phyloP scores from a whole-genome alignment of 257 asterid genomes.

The Capsicum baccatum region DNA sequence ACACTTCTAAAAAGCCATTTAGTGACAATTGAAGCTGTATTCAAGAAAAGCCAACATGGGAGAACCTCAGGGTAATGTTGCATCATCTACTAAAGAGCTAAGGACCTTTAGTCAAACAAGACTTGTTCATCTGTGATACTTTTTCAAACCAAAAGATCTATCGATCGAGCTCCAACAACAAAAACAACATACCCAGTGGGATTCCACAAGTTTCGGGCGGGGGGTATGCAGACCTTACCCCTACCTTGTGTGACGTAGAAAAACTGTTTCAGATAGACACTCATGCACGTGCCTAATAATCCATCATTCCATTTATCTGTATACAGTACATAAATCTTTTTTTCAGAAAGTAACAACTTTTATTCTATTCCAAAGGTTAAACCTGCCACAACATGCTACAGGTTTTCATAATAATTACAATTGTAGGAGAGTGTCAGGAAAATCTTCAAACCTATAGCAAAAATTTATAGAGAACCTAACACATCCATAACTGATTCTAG shows the following conservation, averaged over 20 bases:
- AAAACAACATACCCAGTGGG: background rate
- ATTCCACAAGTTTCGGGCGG: background rate
- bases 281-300: background rate
- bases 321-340: background rate
- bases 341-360: too few species aligned
- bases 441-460: too few species aligned
- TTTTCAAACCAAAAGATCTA: background rate
- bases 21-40: constrained; percentile 15
- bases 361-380: too few species aligned
- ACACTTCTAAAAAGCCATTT: background rate
- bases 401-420: too few species aligned
- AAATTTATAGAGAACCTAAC: too few species aligned
- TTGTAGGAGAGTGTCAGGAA: too few species aligned
- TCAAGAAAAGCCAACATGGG: constrained; percentile 4
- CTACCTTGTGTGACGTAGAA: background rate
- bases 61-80: constrained; percentile 13
- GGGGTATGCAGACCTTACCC: background rate
- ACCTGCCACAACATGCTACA: too few species aligned
- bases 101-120: constrained; percentile 5
- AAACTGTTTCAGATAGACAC: background rate
- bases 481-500: too few species aligned
- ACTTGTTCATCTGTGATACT: constrained; percentile 18
- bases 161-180: background rate
- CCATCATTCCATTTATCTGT: background rate
- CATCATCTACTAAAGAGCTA: constrained; percentile 18